Evolutionary conservation across 2,329 filamentous ascomycete genomes (phyloP).

Genomic region (Fusarium piperis): DNA sequence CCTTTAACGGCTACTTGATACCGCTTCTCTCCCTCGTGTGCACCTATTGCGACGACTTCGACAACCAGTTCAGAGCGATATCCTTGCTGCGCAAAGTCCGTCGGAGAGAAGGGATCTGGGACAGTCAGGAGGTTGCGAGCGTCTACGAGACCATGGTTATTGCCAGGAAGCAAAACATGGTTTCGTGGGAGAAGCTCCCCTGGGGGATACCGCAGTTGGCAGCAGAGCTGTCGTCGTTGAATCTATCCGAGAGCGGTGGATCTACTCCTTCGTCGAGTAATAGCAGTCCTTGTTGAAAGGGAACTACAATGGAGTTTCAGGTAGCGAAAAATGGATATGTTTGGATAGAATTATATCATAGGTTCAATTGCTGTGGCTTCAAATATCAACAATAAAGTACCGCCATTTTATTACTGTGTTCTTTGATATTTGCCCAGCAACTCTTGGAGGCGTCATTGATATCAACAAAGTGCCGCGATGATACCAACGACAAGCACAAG

Average conservation of each 20-base stretch:
- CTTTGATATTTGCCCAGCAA: too few species aligned
- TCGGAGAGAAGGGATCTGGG: conserved; percentile 37
- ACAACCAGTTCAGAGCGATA: conserved; percentile 15
- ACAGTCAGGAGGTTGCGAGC: conserved; percentile 33
- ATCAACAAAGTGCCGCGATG: background rate
- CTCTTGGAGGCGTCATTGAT: too few species aligned
- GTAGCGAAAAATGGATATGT: background rate
- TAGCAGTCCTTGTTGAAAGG: background rate
- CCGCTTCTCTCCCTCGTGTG: conserved; percentile 23
- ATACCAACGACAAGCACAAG: background rate
- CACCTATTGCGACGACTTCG: conserved; percentile 8
- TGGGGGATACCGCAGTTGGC: background rate
- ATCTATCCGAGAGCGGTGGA: background rate
- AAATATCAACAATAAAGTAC: background rate
- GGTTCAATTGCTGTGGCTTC: background rate
- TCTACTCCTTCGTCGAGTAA: background rate
- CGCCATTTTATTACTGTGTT: too few species aligned
- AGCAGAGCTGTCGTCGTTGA: background rate
- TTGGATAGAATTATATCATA: background rate
- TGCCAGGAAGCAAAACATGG: background rate
- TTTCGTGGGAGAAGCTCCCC: background rate
- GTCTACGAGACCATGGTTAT: conserved; percentile 24
- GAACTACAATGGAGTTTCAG: background rate
- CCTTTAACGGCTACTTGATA: conserved; percentile 27
- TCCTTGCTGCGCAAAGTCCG: conserved; percentile 14